Evolutionary conservation across 331 rosid genomes (phyloP).

Genomic region (Quercus tomentella): DNA sequence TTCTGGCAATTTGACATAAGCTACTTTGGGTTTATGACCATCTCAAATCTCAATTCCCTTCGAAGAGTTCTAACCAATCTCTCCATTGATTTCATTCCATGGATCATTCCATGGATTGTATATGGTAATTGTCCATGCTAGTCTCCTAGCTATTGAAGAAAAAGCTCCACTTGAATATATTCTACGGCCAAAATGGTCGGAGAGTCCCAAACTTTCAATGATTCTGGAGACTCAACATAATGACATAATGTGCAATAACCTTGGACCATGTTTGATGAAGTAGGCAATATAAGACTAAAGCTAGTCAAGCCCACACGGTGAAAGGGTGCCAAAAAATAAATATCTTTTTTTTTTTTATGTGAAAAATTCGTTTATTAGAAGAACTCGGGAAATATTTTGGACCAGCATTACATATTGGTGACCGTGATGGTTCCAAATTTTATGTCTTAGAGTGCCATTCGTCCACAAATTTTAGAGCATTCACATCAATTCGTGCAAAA

Average conservation of each 20-base stretch:
- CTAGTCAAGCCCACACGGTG: slow-evolving; percentile 6
- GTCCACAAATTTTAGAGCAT: not conserved
- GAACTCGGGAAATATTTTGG: not conserved
- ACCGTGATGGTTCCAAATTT: slow-evolving; percentile 6
- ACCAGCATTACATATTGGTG: not conserved
- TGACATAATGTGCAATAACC: not conserved
- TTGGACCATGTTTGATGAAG: not conserved
- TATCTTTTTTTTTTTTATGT: no score
- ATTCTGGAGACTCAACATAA: not conserved
- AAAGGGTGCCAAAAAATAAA: not conserved
- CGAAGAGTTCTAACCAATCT: not conserved
- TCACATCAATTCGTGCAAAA: no score
- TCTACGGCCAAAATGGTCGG: not conserved
- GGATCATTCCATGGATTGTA: not conserved
- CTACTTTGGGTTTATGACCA: no score
- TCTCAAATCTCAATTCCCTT: not conserved
- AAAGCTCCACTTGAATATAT: no score
- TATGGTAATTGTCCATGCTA: not conserved
- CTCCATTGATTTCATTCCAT: not conserved
- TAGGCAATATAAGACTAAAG: slow-evolving; percentile 20
- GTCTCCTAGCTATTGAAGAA: no score
- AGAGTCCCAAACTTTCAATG: not conserved
- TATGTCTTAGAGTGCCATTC: not conserved
- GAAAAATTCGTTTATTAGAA: not conserved
- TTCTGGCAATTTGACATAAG: no score